Conservation (phyloP, 1,284 basidiomycete genomes). For the Leccinum idahoense region DNA sequence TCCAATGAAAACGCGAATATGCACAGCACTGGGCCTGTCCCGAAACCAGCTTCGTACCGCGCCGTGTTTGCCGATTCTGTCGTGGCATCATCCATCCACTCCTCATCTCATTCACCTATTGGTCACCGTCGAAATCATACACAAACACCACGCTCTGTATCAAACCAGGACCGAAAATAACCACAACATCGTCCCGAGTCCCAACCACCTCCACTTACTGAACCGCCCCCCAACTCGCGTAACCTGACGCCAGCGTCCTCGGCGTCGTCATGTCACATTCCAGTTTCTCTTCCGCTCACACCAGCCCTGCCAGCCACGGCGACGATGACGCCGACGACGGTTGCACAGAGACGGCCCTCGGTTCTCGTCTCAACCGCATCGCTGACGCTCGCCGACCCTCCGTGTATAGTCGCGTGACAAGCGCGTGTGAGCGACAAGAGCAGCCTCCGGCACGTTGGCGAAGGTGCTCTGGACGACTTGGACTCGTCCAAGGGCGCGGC, state of each 20-base stretch:
- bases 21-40: conserved; percentile 8
- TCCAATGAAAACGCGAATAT: conserved; percentile 16
- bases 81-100: conserved; percentile 12
- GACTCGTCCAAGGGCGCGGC: conserved; percentile 49
- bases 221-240: conserved; percentile 31
- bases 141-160: conserved; percentile 13
- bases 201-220: conserved; percentile 17
- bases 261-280: conserved; percentile 45
- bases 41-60: conserved; percentile 24
- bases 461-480: conserved; percentile 72
- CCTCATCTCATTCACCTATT: conserved; percentile 23
- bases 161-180: conserved; percentile 23
- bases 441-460: conserved; percentile 55
- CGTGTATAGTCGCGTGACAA: conserved; percentile 27
- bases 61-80: conserved; percentile 24
- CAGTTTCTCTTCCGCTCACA: conserved; percentile 40
- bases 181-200: conserved; percentile 16
- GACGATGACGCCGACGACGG: conserved; percentile 29
- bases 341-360: conserved; percentile 23
- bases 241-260: conserved; percentile 52
- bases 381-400: conserved; percentile 33
- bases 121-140: conserved; percentile 6
- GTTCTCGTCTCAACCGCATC: conserved; percentile 23
- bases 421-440: conserved; percentile 34
- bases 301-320: conserved; percentile 34